Evolutionary conservation across 371 early-diverging fungal species (phyloP).

Genomic region (Actinomucor elegans): DNA sequence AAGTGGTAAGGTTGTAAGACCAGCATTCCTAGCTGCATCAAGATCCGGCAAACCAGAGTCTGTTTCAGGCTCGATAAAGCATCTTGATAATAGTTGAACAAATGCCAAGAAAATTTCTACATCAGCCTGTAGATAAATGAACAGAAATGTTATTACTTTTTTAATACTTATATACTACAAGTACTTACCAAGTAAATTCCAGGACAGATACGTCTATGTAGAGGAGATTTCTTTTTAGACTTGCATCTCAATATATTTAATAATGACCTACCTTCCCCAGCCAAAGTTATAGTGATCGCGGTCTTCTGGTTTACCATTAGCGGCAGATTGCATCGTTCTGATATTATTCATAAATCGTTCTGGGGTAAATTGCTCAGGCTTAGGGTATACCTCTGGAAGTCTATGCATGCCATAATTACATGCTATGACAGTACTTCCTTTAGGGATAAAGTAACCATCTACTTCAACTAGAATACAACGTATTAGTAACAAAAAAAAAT

Average conservation of each 20-base stretch:
- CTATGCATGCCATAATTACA: slow-evolving; percentile 10
- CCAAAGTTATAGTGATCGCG: slow-evolving; percentile 22
- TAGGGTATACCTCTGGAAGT: background rate
- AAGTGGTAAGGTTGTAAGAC: no score
- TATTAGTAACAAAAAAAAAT: background rate
- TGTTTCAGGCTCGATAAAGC: slow-evolving; percentile 5
- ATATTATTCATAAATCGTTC: slow-evolving; percentile 9
- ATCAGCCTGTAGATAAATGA: background rate
- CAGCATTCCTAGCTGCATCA: no score
- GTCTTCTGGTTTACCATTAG: slow-evolving; percentile 11
- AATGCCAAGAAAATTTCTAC: slow-evolving; percentile 2
- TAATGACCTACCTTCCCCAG: slow-evolving; percentile 15
- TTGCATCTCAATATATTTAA: no score
- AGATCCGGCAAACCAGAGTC: no score
- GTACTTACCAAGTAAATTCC: slow-evolving; percentile 15
- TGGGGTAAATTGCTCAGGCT: slow-evolving; percentile 8
- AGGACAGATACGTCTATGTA: slow-evolving; percentile 16
- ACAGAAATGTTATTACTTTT: background rate
- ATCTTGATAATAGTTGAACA: slow-evolving; percentile 2
- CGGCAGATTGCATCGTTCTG: slow-evolving; percentile 6
- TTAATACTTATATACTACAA: background rate
- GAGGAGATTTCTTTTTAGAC: no score
- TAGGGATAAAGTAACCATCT: slow-evolving; percentile 18
- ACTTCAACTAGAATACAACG: slow-evolving; percentile 2
- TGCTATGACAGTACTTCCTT: slow-evolving; percentile 2